Base-by-base conservation (phyloP, 2,329 filamentous ascomycete species). In the Apiospora arundinis region DNA sequence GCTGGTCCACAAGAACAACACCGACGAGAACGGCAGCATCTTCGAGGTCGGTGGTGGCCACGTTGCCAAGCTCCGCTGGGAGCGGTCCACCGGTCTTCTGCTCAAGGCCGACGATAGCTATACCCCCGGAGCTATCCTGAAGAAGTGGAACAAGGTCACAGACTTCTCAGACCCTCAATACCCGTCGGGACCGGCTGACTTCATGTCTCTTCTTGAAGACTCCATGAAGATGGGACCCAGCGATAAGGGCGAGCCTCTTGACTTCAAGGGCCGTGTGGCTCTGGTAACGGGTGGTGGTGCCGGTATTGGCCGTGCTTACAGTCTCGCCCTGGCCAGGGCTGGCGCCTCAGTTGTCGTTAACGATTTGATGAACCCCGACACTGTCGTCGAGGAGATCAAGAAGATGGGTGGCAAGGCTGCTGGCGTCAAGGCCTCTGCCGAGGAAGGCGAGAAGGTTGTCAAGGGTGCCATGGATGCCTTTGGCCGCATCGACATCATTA, bases 11-110 rank as follows among this genome's bases (percentile, higher is more conserved):
- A 91, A 93, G 80, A 93, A 90, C 78, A 97, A 96, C 86, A 92
- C 89, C 9, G 83, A 85, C 67, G 95, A 98, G 87, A 95, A 89
- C 66, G 96, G 96, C 74, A 87, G 91, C 73, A 97, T 98, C 81
- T 98, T 95, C 82, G 96, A 98, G 85, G 93, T 93, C 75, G 96
- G 96, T 73, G 96, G 93, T 80, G 96, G 95, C 71, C 94, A 97
- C 84, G 86, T 97, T 72, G 93, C 95, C 76, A 98, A 98, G 88
- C 84, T 97, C 72, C 90, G 96, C 79, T 99, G 96, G 96, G 94
- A 99, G 88, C 92, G 96, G 74, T 92, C 96, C 70, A 92, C 90
- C 81, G 96, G 96, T 83, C 92, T 94, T 73, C 88, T 98, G 49
- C 90, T 98, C 80, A 97, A 95, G 87, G 91, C 94, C 70, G 96